phyloP scores from a whole-genome alignment of 176 grass and related monocot genomes.

The Triticum timopheevii region DNA sequence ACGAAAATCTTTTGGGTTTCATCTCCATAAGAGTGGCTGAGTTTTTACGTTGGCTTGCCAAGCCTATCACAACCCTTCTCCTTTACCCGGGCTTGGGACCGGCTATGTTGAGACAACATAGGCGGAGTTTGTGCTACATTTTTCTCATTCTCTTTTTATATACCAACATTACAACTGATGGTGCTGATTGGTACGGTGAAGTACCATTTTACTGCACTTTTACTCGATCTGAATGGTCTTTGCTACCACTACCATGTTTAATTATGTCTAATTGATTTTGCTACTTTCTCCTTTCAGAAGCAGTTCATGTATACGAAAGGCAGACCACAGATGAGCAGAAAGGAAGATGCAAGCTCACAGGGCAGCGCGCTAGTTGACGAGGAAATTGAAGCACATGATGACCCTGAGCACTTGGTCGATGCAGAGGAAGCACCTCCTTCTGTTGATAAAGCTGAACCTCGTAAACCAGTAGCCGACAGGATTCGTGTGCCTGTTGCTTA shows the following conservation, averaged over 20 bases:
- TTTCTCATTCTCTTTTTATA: not conserved
- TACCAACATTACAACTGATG: not conserved
- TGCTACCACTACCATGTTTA: not conserved
- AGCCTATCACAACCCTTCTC: too few species aligned
- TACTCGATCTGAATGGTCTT: not conserved
- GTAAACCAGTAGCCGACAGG: conserved; percentile 64
- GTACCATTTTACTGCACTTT: conserved; percentile 12
- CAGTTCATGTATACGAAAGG: conserved; percentile 59
- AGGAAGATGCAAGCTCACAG: conserved; percentile 63
- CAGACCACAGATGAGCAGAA: conserved; percentile 44
- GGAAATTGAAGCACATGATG: conserved; percentile 41
- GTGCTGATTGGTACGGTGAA: not conserved
- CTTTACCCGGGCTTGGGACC: too few species aligned
- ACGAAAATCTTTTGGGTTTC: too few species aligned
- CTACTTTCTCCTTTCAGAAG: conserved; percentile 61
- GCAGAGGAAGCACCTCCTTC: conserved; percentile 26
- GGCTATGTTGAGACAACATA: too few species aligned
- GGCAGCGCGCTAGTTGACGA: conserved; percentile 45
- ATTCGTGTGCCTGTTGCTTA: conserved; percentile 81
- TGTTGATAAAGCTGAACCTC: conserved; percentile 31
- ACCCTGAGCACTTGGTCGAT: conserved; percentile 47
- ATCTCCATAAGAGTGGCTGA: too few species aligned
- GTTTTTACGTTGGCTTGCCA: too few species aligned
- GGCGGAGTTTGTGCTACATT: not conserved
- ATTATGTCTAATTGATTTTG: conserved; percentile 26